These are phyloP conservation scores for Eucalyptus rudis DNA, from an alignment of 345 rosid genomes.

Conservation along the genomic window DNA sequence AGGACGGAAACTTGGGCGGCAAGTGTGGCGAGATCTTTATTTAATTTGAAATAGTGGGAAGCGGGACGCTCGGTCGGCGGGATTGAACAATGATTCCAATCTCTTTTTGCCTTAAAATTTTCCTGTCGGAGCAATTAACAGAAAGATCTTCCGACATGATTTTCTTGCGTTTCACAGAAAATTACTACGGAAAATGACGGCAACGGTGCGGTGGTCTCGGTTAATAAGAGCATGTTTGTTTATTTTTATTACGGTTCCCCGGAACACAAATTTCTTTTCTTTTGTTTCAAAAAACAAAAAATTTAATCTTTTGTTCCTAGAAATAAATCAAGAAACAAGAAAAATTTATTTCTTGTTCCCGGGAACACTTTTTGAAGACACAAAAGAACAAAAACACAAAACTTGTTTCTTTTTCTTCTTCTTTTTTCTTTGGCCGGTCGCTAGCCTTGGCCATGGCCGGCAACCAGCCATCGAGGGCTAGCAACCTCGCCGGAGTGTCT, in stretches of 20 bases:
- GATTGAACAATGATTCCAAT: not conserved
- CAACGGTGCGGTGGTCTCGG: not conserved
- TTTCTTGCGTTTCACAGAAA: not conserved
- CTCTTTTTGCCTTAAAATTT: not conserved
- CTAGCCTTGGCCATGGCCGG: no score
- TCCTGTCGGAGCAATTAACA: not conserved
- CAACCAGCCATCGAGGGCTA: no score
- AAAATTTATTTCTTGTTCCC: no score
- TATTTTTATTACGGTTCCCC: accelerated
- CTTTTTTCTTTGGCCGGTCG: no score
- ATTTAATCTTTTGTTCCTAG: no score
- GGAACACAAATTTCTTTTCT: no score
- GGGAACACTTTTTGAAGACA: no score
- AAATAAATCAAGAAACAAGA: no score
- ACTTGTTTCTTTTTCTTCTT: no score
- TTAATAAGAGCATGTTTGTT: not conserved
- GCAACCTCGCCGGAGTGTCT: no score
- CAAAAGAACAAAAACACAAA: no score
- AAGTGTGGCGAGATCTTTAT: not conserved
- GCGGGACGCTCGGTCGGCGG: not conserved
- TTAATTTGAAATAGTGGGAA: not conserved
- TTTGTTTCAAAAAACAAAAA: no score
- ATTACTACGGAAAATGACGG: not conserved
- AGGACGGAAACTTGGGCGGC: not conserved
- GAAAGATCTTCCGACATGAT: not conserved